These are phyloP conservation scores for Zea mays DNA, from an alignment of 176 grass and related monocot genomes.

Conservation along the genomic window DNA sequence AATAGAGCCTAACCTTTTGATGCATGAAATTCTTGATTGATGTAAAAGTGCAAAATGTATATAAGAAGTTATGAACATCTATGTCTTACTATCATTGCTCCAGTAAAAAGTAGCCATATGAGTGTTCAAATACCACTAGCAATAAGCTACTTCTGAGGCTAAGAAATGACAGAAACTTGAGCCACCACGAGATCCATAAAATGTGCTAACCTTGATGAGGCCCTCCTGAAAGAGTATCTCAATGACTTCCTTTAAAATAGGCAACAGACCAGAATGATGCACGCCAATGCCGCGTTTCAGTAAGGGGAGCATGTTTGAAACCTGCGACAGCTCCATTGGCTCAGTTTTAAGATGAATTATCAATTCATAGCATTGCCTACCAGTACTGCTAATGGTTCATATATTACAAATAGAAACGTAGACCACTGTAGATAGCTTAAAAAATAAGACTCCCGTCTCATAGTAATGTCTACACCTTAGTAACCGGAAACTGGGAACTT, in stretches of 20 bases:
- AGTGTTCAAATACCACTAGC: constrained; percentile 16
- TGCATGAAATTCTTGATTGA: constrained; percentile 3
- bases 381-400: neutral
- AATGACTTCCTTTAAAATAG: constrained; percentile 98
- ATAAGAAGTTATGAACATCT: constrained; percentile 8
- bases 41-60: neutral
- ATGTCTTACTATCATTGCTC: neutral
- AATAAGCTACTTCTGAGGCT: neutral
- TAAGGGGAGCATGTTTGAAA: constrained; percentile 88
- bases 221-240: constrained; percentile 99
- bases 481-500: too few species aligned
- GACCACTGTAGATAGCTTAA: neutral
- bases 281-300: constrained; percentile 91
- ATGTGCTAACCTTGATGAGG: constrained; percentile 72
- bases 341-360: constrained; percentile 13
- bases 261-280: constrained; percentile 91
- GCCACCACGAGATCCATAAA: neutral
- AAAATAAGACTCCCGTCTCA: neutral
- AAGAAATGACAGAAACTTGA: neutral
- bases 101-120: neutral
- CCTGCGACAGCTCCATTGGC: constrained; percentile 32
- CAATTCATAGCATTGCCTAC: neutral
- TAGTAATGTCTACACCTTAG: neutral
- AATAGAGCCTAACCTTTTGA: neutral
- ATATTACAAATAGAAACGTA: neutral